A percentile compares a stretch with the other conserved stretches of the same genome.
Evolutionary conservation across 805 yeast species (phyloP).

Genomic region (Komagataella phaffii): DNA sequence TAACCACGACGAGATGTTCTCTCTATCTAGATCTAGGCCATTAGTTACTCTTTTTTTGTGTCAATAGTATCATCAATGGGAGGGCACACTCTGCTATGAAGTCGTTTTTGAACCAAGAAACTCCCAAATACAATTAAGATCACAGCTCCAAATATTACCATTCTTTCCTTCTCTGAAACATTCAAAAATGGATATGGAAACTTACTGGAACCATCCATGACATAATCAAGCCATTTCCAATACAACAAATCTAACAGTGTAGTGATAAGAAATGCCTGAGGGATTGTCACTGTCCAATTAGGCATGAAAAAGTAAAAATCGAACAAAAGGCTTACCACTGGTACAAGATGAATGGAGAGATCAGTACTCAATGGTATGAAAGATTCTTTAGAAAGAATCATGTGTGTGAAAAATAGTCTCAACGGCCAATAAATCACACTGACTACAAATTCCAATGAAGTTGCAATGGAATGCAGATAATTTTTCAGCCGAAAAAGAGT

Average conservation of each 20-base stretch:
- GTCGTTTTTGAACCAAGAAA: conserved; percentile 10
- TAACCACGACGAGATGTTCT: too few species aligned
- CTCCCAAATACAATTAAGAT: conserved; percentile 21
- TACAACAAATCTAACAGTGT: conserved; percentile 29
- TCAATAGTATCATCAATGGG: background rate
- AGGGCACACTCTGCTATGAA: conserved; percentile 6
- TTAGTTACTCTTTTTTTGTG: background rate
- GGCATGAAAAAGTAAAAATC: conserved; percentile 46
- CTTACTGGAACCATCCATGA: conserved; percentile 29
- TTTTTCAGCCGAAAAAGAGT: conserved; percentile 21
- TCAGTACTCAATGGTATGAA: conserved; percentile 38
- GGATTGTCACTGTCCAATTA: conserved; percentile 20
- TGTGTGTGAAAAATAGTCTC: conserved; percentile 31
- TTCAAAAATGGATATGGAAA: conserved; percentile 64
- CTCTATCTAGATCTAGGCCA: background rate
- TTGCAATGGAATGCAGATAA: conserved; percentile 35
- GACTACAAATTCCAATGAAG: conserved; percentile 49
- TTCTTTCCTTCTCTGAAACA: conserved; percentile 29
- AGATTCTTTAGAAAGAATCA: conserved; percentile 26
- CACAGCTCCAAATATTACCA: conserved; percentile 34
- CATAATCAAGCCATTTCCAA: conserved; percentile 34
- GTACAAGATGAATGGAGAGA: conserved; percentile 45
- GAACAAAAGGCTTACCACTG: conserved; percentile 32
- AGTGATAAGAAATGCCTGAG: conserved; percentile 26
- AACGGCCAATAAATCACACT: conserved; percentile 60